phyloP scores from a whole-genome alignment of 2,329 filamentous ascomycete species.

The Pleurostoma richardsiae region DNA sequence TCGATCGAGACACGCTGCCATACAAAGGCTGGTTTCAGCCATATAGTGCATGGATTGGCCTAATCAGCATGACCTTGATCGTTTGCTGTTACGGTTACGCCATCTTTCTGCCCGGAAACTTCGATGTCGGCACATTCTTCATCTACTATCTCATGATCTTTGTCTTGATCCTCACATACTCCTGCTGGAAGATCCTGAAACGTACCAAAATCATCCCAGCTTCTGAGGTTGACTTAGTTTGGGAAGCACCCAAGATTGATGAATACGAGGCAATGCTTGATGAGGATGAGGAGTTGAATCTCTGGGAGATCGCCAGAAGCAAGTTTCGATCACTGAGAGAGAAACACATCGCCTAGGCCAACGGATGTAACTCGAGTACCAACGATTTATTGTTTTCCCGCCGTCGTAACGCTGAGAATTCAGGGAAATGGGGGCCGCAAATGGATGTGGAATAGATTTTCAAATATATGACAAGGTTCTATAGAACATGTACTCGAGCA shows the following conservation, averaged over 20 bases:
- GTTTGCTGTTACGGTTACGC: slow-evolving; percentile 39
- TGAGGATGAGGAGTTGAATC: neutral
- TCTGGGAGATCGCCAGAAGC: neutral
- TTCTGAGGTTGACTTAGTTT: slow-evolving; percentile 53
- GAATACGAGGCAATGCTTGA: neutral
- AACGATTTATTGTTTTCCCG: no score
- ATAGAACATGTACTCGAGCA: no score
- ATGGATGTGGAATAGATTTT: no score
- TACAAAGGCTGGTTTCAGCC: slow-evolving; percentile 46
- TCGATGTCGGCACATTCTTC: slow-evolving; percentile 42
- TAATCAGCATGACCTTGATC: slow-evolving; percentile 48
- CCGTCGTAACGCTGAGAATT: no score
- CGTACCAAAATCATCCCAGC: slow-evolving; percentile 36
- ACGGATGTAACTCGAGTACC: neutral
- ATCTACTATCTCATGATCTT: slow-evolving; percentile 54
- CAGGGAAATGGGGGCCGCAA: no score
- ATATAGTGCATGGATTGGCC: slow-evolving; percentile 42
- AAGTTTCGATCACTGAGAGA: neutral
- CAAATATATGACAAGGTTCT: no score
- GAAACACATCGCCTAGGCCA: neutral
- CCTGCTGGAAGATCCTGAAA: slow-evolving; percentile 60
- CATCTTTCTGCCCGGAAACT: slow-evolving; percentile 40
- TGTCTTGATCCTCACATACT: slow-evolving; percentile 46
- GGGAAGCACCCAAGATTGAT: slow-evolving; percentile 41
- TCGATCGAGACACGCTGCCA: slow-evolving; percentile 34